Base-by-base conservation (phyloP, 345 rosid species). In the Heritiera fomes region DNA sequence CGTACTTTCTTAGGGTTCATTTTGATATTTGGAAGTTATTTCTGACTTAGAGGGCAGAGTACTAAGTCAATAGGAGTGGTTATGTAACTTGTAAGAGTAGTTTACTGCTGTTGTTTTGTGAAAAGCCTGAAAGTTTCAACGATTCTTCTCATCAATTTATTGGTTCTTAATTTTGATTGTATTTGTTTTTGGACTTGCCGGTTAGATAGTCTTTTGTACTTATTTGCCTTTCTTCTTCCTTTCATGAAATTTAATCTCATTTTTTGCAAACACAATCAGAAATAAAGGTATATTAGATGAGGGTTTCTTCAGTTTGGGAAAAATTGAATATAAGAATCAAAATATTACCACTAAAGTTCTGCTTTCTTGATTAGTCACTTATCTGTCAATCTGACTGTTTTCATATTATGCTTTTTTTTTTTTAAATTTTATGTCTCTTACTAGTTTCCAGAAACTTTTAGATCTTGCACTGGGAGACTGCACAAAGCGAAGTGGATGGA, bases 391-490 rank as follows among this genome's bases (percentile, higher is more conserved):
- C 59, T 18, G 56, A 55, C 3, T 59, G 38, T 59, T 70, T 77
- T 46, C 60, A 50, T 50, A 14, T 50, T 50, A 15, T 71, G 23
- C 10, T 62, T 30, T 53, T 49, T 75, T 13, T 47, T 77, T 63
- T 68, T 28, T 28, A n/a, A n/a, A n/a, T n/a, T n/a, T n/a, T 47
- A 7, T n/a, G 12, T 79, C 43, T 71, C 71, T 64, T 79, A 70
- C 64, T 18, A 40, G 45, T 83, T 53, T 71, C 49, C 52, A 77
- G 79, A 50, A 77, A 76, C 79, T 81, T 83, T 79, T 87, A 95
- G 99, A 90, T 92, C 61, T 79, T 95, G 82, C 83, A 53, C 76
- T 92, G 97, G 97, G 92, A 86, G 78, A 84, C 81, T 45, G 79
- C 81, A n/a, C 90, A 86, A 65, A 87, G 89, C 78, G 87, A 92